phyloP scores from a whole-genome alignment of 257 asterid species.

The Catharanthus roseus region DNA sequence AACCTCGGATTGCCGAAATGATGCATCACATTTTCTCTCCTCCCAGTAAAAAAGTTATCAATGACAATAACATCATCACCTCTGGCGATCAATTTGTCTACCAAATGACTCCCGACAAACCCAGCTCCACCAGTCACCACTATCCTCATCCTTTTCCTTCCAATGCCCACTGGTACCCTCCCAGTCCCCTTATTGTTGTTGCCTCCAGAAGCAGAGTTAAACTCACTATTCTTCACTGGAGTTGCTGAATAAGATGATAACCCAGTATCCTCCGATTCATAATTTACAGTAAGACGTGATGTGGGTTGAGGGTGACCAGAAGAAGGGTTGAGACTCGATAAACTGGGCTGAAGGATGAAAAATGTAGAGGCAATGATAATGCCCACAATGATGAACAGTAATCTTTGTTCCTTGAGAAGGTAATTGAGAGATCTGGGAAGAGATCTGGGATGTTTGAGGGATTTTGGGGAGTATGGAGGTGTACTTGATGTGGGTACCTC shows the following conservation, averaged over 20 bases:
- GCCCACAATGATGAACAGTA: slow-evolving; percentile 70
- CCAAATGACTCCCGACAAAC: slow-evolving; percentile 77
- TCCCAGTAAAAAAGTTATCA: slow-evolving; percentile 69
- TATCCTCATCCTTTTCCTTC: slow-evolving; percentile 52
- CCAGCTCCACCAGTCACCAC: slow-evolving; percentile 82
- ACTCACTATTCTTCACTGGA: background rate
- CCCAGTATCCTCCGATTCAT: slow-evolving; percentile 18
- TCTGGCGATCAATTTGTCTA: slow-evolving; percentile 61
- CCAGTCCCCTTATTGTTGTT: slow-evolving; percentile 22
- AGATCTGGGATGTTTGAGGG: slow-evolving; percentile 67
- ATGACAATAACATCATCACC: slow-evolving; percentile 77
- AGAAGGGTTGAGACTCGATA: slow-evolving; percentile 31
- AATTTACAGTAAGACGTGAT: slow-evolving; percentile 23
- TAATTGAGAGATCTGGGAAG: slow-evolving; percentile 72
- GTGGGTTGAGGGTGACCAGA: slow-evolving; percentile 23
- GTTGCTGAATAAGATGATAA: background rate
- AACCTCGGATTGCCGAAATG: slow-evolving; percentile 67
- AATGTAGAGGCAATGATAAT: slow-evolving; percentile 69
- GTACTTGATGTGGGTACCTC: slow-evolving; percentile 39
- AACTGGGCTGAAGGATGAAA: slow-evolving; percentile 63
- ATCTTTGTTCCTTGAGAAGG: slow-evolving; percentile 77
- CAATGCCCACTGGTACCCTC: slow-evolving; percentile 62
- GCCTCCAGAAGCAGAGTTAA: background rate
- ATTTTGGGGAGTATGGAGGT: slow-evolving; percentile 71
- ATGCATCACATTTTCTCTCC: slow-evolving; percentile 70